These are phyloP conservation scores for Dianthus caryophyllus DNA, from an alignment of 148 eudicot species.

Conservation along the genomic window DNA sequence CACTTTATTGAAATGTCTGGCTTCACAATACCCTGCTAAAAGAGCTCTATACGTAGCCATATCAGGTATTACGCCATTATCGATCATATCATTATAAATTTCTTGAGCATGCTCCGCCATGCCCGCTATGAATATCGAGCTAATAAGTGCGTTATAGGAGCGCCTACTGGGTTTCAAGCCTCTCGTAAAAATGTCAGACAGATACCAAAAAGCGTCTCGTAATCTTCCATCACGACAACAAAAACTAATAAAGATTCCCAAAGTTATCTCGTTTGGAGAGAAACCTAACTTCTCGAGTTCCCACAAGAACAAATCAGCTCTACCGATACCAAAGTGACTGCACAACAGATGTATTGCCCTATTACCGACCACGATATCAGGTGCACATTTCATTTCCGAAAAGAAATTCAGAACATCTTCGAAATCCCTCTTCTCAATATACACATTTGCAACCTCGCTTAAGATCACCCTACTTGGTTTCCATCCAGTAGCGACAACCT, in stretches of 20 bases:
- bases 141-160: constrained; percentile 60
- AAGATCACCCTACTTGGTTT: constrained; percentile 42
- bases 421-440: constrained; percentile 72
- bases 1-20: constrained; percentile 57
- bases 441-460: constrained; percentile 47
- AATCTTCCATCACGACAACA: constrained; percentile 52
- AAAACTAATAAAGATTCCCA: constrained; percentile 65
- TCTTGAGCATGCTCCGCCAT: constrained; percentile 53
- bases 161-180: constrained; percentile 46
- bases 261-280: constrained; percentile 50
- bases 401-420: constrained; percentile 61
- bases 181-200: constrained; percentile 51
- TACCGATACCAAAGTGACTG: constrained; percentile 37
- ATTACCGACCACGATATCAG: too few relatives aligned
- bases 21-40: constrained; percentile 70
- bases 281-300: constrained; percentile 61
- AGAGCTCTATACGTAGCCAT: constrained; percentile 52
- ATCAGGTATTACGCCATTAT: constrained; percentile 43
- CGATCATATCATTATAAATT: constrained; percentile 63
- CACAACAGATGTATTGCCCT: too few relatives aligned
- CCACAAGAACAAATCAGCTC: constrained; percentile 41
- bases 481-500: constrained; percentile 34
- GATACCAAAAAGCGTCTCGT: constrained; percentile 49
- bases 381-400: too few relatives aligned
- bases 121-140: constrained; percentile 55